Conservation (phyloP, 306 rosid genomes). For the Trichosanthes cucumerina region DNA sequence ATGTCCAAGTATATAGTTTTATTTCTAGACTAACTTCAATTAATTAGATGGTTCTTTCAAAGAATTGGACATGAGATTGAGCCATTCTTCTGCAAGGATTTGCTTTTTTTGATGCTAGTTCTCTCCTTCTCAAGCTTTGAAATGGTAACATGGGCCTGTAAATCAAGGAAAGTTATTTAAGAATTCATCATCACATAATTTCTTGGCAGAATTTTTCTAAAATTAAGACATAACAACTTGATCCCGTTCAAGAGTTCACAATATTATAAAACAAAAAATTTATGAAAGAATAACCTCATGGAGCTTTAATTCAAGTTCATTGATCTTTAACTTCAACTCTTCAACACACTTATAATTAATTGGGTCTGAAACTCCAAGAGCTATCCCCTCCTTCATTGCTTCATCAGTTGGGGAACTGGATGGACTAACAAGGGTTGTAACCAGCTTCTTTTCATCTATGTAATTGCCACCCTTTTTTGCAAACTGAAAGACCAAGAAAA, state of each 20-base stretch:
- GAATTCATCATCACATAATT: background rate
- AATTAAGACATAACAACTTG: background rate
- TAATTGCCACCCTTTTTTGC: constrained; percentile 37
- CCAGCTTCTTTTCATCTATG: constrained; percentile 63
- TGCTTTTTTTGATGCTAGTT: constrained; percentile 37
- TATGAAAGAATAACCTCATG: constrained; percentile 45
- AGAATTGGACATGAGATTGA: too few species aligned
- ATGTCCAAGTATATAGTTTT: too few species aligned
- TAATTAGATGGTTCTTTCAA: too few species aligned
- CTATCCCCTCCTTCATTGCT: constrained; percentile 32
- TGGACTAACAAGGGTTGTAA: constrained; percentile 44
- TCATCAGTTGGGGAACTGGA: constrained; percentile 28
- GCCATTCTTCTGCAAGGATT: constrained; percentile 35
- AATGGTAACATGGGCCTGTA: constrained; percentile 55
- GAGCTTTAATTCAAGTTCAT: constrained; percentile 58
- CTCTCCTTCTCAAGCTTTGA: constrained; percentile 56
- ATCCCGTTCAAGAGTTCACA: background rate
- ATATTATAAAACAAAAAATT: background rate
- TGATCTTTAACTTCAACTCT: constrained; percentile 58
- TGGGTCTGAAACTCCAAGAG: constrained; percentile 20
- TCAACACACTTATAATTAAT: constrained; percentile 36
- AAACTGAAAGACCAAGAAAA: constrained; percentile 29
- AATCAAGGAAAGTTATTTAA: background rate
- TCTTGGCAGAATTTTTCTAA: background rate
- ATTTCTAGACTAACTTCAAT: too few species aligned